A percentile compares a stretch with the other conserved stretches of the same genome.
Evolutionary conservation across 306 rosid species (phyloP).

Genomic region (Castanea mollissima): DNA sequence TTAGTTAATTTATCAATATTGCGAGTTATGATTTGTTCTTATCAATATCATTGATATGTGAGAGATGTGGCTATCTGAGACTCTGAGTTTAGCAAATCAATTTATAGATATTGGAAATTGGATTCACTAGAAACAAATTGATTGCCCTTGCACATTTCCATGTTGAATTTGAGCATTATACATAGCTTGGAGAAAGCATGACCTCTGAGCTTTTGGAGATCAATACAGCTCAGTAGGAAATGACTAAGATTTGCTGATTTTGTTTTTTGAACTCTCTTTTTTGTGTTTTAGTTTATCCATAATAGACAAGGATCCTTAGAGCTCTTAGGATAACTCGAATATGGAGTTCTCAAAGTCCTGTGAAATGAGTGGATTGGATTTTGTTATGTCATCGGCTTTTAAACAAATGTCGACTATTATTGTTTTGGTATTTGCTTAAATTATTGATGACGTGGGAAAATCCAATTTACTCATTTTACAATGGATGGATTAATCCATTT

Average conservation of each 20-base stretch:
- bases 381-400: too few species aligned
- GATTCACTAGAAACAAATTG: neutral
- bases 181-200: neutral
- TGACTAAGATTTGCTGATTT: neutral
- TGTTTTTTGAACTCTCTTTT: neutral
- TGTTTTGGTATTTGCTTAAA: too few species aligned
- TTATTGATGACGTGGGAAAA: too few species aligned
- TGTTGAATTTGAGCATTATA: neutral
- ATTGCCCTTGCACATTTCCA: neutral
- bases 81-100: neutral
- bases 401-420: too few species aligned
- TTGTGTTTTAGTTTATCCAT: conserved; percentile 1
- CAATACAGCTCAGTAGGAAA: neutral
- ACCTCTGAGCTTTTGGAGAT: neutral
- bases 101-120: neutral
- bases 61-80: neutral
- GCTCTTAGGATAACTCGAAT: too few species aligned
- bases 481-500: neutral
- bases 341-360: too few species aligned
- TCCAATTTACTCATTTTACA: too few species aligned
- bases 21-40: neutral
- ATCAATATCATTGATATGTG: neutral
- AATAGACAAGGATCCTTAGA: too few species aligned
- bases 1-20: too few species aligned
- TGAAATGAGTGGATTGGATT: too few species aligned